Evolutionary conservation across 2,329 filamentous ascomycete species (phyloP), one percentile per base, ranked within the genome.

Genomic region (Drechslerella coelobrocha): DNA sequence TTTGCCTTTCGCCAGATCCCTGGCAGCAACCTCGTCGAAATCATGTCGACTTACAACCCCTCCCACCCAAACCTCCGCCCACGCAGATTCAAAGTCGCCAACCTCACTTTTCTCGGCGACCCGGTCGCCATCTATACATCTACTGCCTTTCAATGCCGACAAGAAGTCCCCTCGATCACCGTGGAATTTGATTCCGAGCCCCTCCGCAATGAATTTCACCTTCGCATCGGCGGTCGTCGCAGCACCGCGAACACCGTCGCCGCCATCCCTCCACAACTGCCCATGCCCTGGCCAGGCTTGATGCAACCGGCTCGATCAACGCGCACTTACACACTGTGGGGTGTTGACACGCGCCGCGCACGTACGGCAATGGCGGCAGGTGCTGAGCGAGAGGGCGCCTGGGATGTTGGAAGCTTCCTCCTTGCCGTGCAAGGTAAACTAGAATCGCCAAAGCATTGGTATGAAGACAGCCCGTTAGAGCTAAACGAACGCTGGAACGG

Each of bases 1-100:
- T 71, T 71, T 47, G 66, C 66, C n/a, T 71, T 71, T 23, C 66
- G 66, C 14, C 66, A 71, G 29, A 60, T 63, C 31, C 59, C 59
- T 45, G 41, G 4, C 10, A n/a, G 12, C 8, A 19, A 12, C n/a
- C 31, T 14, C 12, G 66, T 71, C 1, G 66, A 71, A 37, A 10
- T 60, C 21, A 71, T 71, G 66, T 63, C 66, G 3, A 63, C 59
- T 7, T 71, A 50, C 39, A 48, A 41, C 59, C 66, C 66, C n/a
- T 24, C 29, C 9, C 23, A 50, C 23, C 66, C 53, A 12, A 7
- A 50, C 41, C 41, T 19, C 5, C 27, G n/a, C 12, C 53, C 59
- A 14, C 59, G 66, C 3, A 59, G 59, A 2, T 71, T 59, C 48
- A 71, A 71, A 39, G 17, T 71, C n/a, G 66, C 59, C 9, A 71